Base-by-base conservation (phyloP, 139 green algal genomes). In the Monoraphidium neglectum region DNA sequence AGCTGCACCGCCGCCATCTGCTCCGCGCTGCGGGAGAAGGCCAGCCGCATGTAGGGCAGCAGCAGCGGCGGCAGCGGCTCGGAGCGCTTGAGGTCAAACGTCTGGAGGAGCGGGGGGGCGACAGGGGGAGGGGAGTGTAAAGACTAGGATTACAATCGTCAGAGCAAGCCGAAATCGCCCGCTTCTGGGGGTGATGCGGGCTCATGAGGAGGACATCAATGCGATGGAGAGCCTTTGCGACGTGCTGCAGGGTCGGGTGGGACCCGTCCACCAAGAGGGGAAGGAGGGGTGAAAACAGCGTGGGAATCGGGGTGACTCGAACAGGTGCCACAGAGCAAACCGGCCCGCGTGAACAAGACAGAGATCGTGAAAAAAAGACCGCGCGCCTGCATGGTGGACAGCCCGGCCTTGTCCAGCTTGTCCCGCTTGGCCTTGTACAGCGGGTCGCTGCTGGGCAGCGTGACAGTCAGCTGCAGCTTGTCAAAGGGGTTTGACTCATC, bases 391-490 rank as follows among this genome's bases (percentile, higher is more conserved):
- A 30, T 62, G 4, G 26, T 33, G 49, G 61, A 49, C 47, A 78
- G 72, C 1, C 62, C 62, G n/a, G 72, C 61, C 12, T 40, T 38
- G 23, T 92, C 81, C 68, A 98, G 87, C 26, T 81, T 68, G 28
- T 74, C 80, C 1, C 92, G 81, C 87, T 98, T 98, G 33, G 75
- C 18, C 59, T 90, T 84, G 87, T 91, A 98, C 32, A 97, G 84
- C 2, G 92, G 92, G 78, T 98, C 94, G 1, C 76, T 77, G 51
- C 68, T 83, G 28, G 89, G 82, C 35, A 95, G 65, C 24, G 85
- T 91, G 23, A 85, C 51, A 5, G 67, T 83, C 15, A 91, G 62
- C 77, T 88, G 83, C 46, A 93, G 79, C 74, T 90, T 92, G 82
- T 93, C 88, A 67, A 88, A 92, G 1, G 88, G 87, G 83, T 93